These are phyloP conservation scores for Trematosphaeria pertusa DNA, from an alignment of 2,329 filamentous ascomycete species.

Conservation along the genomic window DNA sequence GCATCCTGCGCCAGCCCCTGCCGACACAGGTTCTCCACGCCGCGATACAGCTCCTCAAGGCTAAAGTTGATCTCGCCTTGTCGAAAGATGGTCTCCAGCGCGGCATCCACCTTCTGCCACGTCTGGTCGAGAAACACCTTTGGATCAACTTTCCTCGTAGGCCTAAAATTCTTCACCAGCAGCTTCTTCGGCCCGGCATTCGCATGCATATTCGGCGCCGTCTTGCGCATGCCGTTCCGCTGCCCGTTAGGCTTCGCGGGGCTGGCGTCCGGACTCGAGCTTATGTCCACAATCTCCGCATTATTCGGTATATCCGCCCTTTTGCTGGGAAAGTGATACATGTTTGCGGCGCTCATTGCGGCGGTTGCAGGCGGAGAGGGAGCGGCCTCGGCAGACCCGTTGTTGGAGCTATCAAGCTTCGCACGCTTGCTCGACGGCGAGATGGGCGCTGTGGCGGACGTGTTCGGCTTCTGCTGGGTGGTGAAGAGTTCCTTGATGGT, in stretches of 20 bases:
- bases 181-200: conserved; percentile 76
- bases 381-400: conserved; percentile 16
- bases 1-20: conserved; percentile 74
- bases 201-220: conserved; percentile 72
- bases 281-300: conserved; percentile 37
- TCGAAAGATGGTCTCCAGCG: conserved; percentile 76
- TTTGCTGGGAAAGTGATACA: conserved; percentile 47
- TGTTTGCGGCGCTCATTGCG: conserved; percentile 41
- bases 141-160: conserved; percentile 68
- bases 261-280: conserved; percentile 49
- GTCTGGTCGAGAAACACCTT: conserved; percentile 80
- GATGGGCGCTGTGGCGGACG: conserved; percentile 29
- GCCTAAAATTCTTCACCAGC: conserved; percentile 89
- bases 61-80: conserved; percentile 67
- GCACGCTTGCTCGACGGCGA: conserved; percentile 41
- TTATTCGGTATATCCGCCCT: conserved; percentile 19
- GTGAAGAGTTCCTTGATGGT: conserved; percentile 46
- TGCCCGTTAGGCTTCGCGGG: conserved; percentile 48
- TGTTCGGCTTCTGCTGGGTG: conserved; percentile 43
- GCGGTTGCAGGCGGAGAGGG: conserved; percentile 14
- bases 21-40: conserved; percentile 89
- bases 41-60: conserved; percentile 88
- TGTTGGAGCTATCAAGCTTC: conserved; percentile 33
- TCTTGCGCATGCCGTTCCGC: conserved; percentile 47
- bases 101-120: conserved; percentile 75